Evolutionary conservation across 2,329 filamentous ascomycete genomes (phyloP), one percentile per base, ranked within the genome.

Genomic region (Diaporthe humulicola): DNA sequence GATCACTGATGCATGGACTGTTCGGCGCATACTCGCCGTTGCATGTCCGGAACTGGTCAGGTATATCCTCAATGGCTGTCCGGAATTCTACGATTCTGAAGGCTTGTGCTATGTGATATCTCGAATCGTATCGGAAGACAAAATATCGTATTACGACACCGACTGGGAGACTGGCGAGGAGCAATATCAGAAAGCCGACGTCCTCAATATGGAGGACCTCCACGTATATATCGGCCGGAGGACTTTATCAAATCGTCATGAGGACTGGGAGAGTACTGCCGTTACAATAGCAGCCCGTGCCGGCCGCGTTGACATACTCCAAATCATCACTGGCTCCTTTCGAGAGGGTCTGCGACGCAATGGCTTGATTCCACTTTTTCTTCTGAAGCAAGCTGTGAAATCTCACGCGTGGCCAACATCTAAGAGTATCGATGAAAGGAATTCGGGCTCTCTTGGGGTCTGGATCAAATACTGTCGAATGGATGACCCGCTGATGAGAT

Each of bases 361-460:
- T n/a, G 54, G 54, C 17, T 5, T 57, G 1, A 57, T 57, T 22
- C 54, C 54, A 2, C 9, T 0, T 6, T 57, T 36, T 9, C 1
- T 57, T 7, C 9, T 57, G 8, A 36, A 36, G 7, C 2, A 12
- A 3, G 0, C 6, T 17, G n/a, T 57, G 1, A 8, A 14, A 25
- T 5, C n/a, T n/a, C n/a, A n/a, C n/a, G n/a, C n/a, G n/a, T n/a
- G n/a, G n/a, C n/a, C n/a, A n/a, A n/a, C 28, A 56, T 3, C 0
- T 4, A 4, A 9, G n/a, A 3, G 15, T 12, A 1, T 22, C 9
- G 19, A n/a, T 33, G 30, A 36, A 12, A 0, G 10, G 17, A 36
- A 33, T 3, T 57, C 15, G 54, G 0, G 19, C 8, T 1, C 4
- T 57, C 28, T 57, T 6, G 54, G 54, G 9, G 5, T 33, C 9